Evolutionary conservation across 306 rosid genomes (phyloP), one percentile per base, ranked within the genome.

Genomic region (Prinsepia uniflora): DNA sequence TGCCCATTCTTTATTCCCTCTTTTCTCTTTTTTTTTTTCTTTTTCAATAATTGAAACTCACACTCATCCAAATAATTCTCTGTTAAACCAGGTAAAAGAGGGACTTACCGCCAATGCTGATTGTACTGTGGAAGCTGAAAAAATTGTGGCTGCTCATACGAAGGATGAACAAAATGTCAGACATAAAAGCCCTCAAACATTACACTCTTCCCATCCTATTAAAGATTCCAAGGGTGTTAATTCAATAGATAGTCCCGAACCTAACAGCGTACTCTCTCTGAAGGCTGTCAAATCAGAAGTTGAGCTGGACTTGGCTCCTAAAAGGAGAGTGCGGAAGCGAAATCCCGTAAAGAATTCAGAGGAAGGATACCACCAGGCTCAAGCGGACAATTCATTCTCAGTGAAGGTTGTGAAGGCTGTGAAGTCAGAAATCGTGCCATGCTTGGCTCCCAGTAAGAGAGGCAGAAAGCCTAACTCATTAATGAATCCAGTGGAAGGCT

Each of bases 401-500:
- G 55, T 10, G 53, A 49, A 43, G 78, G 62, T 75, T 60, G 71
- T 53, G 48, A 75, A 43, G 78, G 62, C 76, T 60, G 71, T 53
- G 48, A 75, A 71, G 46, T 78, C 84, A 39, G 79, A 80, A 68
- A 57, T 48, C 75, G 78, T 68, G 71, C 78, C 74, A 18, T 76
- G 75, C 66, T 60, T 78, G 45, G 73, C 80, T 62, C 82, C 86
- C n/a, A 79, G 59, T 73, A 89, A 80, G 85, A 85, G 94, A 78
- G 90, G 81, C 15, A 80, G 86, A 66, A 89, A 81, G 82, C 92
- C 96, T 46, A 92, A 89, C 78, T 86, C 94, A 57, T 75, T 86
- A 52, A 75, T 85, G 89, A 86, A 87, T 71, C 84, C 85, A 12
- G 90, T 86, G 49, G 94, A 89, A 82, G 96, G 97, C 65, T 86